Percentiles rank a stretch among this genome's conserved stretches.
These are phyloP conservation scores for Elaeagnus macrophylla DNA, from an alignment of 306 rosid genomes.

Conservation along the genomic window DNA sequence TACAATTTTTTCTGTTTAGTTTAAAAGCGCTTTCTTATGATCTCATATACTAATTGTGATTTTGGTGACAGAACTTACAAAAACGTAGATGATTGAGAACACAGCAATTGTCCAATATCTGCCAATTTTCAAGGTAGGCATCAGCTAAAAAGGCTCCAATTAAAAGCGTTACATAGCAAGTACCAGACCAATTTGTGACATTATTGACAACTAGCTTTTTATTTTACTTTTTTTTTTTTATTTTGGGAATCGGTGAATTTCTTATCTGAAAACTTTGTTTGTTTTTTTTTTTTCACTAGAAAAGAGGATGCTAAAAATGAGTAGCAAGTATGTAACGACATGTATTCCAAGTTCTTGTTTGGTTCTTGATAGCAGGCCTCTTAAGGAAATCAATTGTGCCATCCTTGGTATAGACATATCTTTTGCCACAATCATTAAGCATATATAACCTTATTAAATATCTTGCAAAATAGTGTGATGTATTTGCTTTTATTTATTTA, in stretches of 20 bases:
- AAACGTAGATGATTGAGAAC: not conserved
- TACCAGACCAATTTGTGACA: constrained; percentile 20
- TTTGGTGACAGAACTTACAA: not conserved
- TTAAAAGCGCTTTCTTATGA: too few species aligned
- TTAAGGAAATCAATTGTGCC: constrained; percentile 19
- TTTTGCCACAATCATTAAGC: constrained; percentile 4
- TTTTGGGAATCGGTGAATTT: too few species aligned
- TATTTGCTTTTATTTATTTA: too few species aligned
- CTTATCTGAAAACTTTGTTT: too few species aligned
- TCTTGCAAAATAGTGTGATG: too few species aligned
- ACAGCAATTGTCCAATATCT: constrained; percentile 1
- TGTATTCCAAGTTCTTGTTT: constrained; percentile 25
- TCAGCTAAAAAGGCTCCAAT: constrained; percentile 1
- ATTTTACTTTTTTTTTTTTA: too few species aligned
- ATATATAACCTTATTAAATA: not conserved
- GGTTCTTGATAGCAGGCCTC: constrained; percentile 17
- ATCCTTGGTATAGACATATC: constrained; percentile 13
- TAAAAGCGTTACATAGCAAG: constrained; percentile 8
- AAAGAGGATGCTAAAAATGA: not conserved
- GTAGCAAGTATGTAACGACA: constrained; percentile 21
- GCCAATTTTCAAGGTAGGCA: not conserved
- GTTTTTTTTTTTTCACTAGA: not conserved
- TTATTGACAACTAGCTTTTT: too few species aligned
- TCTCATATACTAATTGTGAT: not conserved
- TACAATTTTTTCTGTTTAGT: not conserved